Evolutionary conservation across 371 early-diverging fungal species (phyloP).

Genomic region (Basidiobolus meristosporus): DNA sequence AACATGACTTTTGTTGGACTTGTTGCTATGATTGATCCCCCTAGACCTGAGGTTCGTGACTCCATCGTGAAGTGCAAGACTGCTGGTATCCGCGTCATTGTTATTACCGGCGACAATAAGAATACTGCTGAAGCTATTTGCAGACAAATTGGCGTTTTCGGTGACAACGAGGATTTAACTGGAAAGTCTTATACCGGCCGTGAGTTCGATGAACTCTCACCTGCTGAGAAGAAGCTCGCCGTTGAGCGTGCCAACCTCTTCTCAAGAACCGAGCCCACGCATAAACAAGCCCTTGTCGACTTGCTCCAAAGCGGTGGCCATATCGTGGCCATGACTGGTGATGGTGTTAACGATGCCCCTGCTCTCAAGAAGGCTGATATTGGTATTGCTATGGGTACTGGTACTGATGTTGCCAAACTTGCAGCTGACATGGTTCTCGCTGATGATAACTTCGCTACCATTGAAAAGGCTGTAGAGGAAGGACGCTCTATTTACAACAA

Average conservation of each 20-base stretch:
- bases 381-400: constrained; percentile 96
- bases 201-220: constrained; percentile 71
- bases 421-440: constrained; percentile 95
- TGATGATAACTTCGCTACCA: constrained; percentile 95
- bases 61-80: constrained; percentile 67
- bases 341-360: constrained; percentile 97
- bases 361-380: constrained; percentile 95
- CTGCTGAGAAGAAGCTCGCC: constrained; percentile 44
- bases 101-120: constrained; percentile 97
- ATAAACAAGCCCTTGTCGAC: constrained; percentile 86
- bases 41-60: constrained; percentile 77
- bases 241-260: constrained; percentile 68
- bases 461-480: constrained; percentile 89
- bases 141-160: constrained; percentile 83
- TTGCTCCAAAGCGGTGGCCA: constrained; percentile 67
- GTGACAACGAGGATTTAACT: constrained; percentile 33
- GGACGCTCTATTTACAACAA: constrained; percentile 94
- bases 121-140: constrained; percentile 91
- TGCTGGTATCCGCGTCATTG: constrained; percentile 92
- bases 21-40: constrained; percentile 93
- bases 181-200: constrained; percentile 81
- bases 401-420: constrained; percentile 94
- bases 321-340: constrained; percentile 97
- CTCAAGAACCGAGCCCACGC: constrained; percentile 84
- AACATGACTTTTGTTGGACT: constrained; percentile 83